Base-by-base conservation (phyloP, 805 yeast species). In the Wickerhamomyces strasburgensis region DNA sequence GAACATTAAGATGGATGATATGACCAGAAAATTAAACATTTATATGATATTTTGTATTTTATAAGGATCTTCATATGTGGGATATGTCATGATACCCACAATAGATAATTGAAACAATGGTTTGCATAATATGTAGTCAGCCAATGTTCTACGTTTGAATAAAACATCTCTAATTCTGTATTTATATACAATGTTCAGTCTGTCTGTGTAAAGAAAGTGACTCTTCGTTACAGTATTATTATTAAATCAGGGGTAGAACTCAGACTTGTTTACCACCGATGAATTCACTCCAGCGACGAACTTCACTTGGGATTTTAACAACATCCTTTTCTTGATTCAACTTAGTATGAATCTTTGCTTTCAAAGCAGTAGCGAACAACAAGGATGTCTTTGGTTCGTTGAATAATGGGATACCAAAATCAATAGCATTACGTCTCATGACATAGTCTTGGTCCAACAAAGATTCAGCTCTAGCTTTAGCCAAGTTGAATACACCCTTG, bases 371-470 rank as follows among this genome's bases (percentile, higher is more conserved):
- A 16, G 97, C 88, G 63, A 93, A 93, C 51, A 93, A 67, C 52
- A 80, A 58, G 2, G 96, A 83, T 16, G 98, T 94, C 60, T 87
- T 80, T 47, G 98, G 96, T 69, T 93, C 99, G 60, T 90, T 93
- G 72, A 93, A 90, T 58, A 93, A 71, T 29, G 98, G 96, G 56
- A 90, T 82, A 43, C 85, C 98, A 61, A 93, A 93, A 63, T 93
- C 99, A 67, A 93, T 94, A 33, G 99, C 98, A 62, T 93, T 93
- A 71, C 99, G 83, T 72, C 99, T 83, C 98, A 93, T 93, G 40
- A 90, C 81, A 63, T 93, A 93, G 65, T 93, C 97, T 63, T 84
- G 82, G 57, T 93, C 97, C 47, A 76, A 63, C 47, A 86, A 72
- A 47, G 74, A 67, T 54, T 85, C 94, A 30, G 98, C 99, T 60